These are phyloP conservation scores for Pseudocercospora fijiensis DNA, from an alignment of 2,329 filamentous ascomycete genomes.

Conservation along the genomic window DNA sequence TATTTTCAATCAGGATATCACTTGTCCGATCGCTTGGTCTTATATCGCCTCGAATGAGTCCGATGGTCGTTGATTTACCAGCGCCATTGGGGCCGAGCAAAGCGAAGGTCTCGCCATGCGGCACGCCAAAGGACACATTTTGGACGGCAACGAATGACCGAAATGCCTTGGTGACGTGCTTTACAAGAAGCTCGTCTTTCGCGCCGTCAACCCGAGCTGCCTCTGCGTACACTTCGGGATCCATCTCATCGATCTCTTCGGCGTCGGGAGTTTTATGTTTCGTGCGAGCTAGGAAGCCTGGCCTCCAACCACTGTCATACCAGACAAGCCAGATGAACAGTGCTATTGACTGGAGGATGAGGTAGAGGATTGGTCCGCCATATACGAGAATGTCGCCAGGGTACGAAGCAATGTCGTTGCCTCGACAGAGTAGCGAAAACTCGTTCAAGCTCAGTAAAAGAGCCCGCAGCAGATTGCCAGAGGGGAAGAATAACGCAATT, in stretches of 20 bases:
- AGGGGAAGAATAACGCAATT: constrained; percentile 70
- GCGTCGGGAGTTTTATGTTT: constrained; percentile 44
- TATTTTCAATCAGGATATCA: constrained; percentile 76
- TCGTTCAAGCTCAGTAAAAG: constrained; percentile 78
- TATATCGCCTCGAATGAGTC: constrained; percentile 83
- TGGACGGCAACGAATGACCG: constrained; percentile 76
- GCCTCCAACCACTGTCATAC: constrained; percentile 69
- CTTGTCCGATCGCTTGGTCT: constrained; percentile 69
- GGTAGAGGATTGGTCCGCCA: constrained; percentile 80
- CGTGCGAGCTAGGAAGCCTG: constrained; percentile 56
- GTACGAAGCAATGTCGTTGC: constrained; percentile 62
- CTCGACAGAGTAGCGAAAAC: constrained; percentile 73
- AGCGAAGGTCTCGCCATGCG: constrained; percentile 79
- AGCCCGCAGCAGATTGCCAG: constrained; percentile 71
- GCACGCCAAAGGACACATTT: constrained; percentile 76
- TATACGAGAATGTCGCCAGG: constrained; percentile 72
- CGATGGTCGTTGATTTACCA: constrained; percentile 87
- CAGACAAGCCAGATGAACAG: constrained; percentile 73
- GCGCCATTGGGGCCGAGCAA: constrained; percentile 88
- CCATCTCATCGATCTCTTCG: constrained; percentile 46
- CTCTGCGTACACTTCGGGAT: constrained; percentile 64
- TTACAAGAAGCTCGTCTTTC: constrained; percentile 70
- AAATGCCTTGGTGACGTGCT: constrained; percentile 79
- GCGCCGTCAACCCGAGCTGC: constrained; percentile 60
- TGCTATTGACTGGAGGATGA: constrained; percentile 69